A percentile compares a stretch with the other conserved stretches of the same genome.
These are phyloP conservation scores for Articulospora tetracladia DNA, from an alignment of 495 filamentous ascomycete genomes.

Conservation along the genomic window DNA sequence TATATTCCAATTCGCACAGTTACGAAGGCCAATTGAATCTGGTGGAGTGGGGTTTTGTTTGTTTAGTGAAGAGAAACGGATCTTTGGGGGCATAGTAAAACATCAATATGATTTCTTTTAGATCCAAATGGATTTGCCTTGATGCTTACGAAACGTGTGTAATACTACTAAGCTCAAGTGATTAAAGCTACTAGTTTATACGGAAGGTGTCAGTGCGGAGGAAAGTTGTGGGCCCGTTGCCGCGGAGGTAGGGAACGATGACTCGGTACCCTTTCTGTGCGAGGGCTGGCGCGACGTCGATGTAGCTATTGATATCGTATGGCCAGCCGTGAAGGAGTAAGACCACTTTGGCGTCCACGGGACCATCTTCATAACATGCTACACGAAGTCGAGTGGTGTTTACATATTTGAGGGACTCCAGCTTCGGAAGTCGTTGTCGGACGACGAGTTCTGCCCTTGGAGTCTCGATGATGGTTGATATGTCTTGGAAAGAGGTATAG, in stretches of 20 bases:
- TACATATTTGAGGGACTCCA: constrained; percentile 7
- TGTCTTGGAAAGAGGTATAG: too few species aligned
- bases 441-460: too few species aligned
- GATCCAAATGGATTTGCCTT: too few species aligned
- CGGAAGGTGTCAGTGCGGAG: constrained; percentile 11
- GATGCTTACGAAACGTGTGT: too few species aligned
- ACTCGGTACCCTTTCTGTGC: constrained; percentile 22
- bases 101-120: too few species aligned
- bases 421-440: not conserved
- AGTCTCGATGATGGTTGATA: too few species aligned
- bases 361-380: constrained; percentile 4
- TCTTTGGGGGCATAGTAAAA: too few species aligned
- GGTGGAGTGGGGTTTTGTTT: not conserved
- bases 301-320: constrained; percentile 23
- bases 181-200: too few species aligned
- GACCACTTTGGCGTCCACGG: constrained; percentile 4
- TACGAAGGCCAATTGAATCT: not conserved
- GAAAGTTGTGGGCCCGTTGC: constrained; percentile 24
- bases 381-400: constrained; percentile 8
- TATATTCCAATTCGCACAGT: not conserved
- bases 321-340: constrained; percentile 22
- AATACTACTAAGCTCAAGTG: too few species aligned
- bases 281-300: constrained; percentile 21
- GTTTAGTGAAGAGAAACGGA: not conserved
- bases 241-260: constrained; percentile 25